phyloP scores from a whole-genome alignment of 1,284 basidiomycete genomes.

The Cryptococcus deneoformans region DNA sequence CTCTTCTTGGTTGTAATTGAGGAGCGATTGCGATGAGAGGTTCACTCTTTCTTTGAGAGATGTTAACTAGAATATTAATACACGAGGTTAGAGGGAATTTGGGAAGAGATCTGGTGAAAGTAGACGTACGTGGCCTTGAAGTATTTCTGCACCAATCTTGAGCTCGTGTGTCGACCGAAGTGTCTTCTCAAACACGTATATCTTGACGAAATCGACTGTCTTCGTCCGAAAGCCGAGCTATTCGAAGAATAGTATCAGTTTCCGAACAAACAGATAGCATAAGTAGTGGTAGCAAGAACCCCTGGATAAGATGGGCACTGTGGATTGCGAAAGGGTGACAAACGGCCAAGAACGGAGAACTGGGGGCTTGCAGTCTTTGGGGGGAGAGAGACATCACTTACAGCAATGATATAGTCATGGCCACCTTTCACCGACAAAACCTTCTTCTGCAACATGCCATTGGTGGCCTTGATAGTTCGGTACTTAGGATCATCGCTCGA shows the following conservation, averaged over 20 bases:
- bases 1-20: slow-evolving; percentile 27
- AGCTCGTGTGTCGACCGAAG: slow-evolving; percentile 37
- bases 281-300: background rate
- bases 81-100: background rate
- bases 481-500: slow-evolving; percentile 37
- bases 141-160: slow-evolving; percentile 27
- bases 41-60: slow-evolving; percentile 18
- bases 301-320: too few species aligned
- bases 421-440: slow-evolving; percentile 38
- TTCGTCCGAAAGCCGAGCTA: slow-evolving; percentile 45
- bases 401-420: slow-evolving; percentile 43
- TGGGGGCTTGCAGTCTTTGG: background rate
- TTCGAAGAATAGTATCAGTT: background rate
- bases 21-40: slow-evolving; percentile 7
- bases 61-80: slow-evolving; percentile 11
- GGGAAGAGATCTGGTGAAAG: background rate
- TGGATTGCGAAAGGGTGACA: too few species aligned
- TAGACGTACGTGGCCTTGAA: slow-evolving; percentile 31
- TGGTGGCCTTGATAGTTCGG: slow-evolving; percentile 34
- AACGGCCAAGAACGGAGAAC: too few species aligned
- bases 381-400: slow-evolving; percentile 15
- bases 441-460: slow-evolving; percentile 35
- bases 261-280: background rate
- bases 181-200: slow-evolving; percentile 30
- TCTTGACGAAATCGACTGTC: slow-evolving; percentile 30